These are phyloP conservation scores for Trichopus zeylanicus DNA, from an alignment of 116 monocot genomes.

Conservation along the genomic window DNA sequence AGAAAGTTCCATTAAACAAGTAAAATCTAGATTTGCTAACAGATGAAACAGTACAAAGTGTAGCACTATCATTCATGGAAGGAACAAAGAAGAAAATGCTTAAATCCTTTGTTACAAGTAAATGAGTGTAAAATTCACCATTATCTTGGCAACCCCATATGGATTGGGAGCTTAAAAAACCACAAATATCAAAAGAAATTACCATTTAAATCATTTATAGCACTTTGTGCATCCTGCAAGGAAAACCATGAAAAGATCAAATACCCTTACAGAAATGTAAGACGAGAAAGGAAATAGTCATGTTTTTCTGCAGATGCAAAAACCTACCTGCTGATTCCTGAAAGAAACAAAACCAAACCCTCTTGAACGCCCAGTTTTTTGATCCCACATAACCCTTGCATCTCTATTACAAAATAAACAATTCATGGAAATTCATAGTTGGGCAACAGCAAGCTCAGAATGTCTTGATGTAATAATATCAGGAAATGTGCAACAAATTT, in stretches of 20 bases:
- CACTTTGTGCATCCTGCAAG: slow-evolving; percentile 86
- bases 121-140: too few species aligned
- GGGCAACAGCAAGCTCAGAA: background rate
- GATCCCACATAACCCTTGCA: slow-evolving; percentile 70
- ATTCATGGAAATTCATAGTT: background rate
- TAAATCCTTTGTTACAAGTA: too few species aligned
- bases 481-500: background rate
- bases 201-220: slow-evolving; percentile 94
- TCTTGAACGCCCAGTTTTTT: slow-evolving; percentile 74
- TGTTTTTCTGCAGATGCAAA: background rate
- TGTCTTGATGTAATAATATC: background rate
- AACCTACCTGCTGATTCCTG: slow-evolving; percentile 71
- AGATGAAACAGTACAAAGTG: too few species aligned
- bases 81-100: too few species aligned
- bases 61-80: too few species aligned
- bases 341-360: slow-evolving; percentile 98
- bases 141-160: background rate
- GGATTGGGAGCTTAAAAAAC: background rate
- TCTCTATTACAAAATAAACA: slow-evolving; percentile 19
- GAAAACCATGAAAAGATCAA: background rate
- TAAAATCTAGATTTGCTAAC: too few species aligned
- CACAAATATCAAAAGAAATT: slow-evolving; percentile 34
- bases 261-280: background rate
- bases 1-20: too few species aligned
- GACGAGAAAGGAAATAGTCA: background rate